A percentile compares a stretch with the other conserved stretches of the same genome.
Conservation (phyloP, 2,329 filamentous ascomycete genomes). For the Sarocladium kiliense region DNA sequence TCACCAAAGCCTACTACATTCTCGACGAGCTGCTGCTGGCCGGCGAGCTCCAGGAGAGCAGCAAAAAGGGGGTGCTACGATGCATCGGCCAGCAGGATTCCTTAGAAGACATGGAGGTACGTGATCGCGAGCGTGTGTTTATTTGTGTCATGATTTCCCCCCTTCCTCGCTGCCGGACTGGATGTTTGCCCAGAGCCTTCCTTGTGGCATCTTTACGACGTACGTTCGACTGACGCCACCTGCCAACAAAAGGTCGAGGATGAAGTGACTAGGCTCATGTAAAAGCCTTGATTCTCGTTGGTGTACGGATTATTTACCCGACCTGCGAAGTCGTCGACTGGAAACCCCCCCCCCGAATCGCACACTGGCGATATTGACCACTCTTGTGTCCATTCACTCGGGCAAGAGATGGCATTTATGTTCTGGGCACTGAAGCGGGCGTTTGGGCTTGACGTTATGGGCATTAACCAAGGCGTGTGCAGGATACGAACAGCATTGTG, state of each 20-base stretch:
- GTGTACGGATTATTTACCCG: neutral
- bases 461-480: constrained; percentile 14
- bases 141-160: neutral
- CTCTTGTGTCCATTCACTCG: neutral
- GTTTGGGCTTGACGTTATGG: constrained; percentile 9
- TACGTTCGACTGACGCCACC: constrained; percentile 12
- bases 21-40: constrained; percentile 92
- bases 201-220: neutral
- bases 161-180: neutral
- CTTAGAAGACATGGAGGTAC: constrained; percentile 98
- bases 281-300: constrained; percentile 22
- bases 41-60: constrained; percentile 96
- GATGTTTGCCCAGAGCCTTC: neutral
- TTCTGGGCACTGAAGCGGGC: constrained; percentile 4
- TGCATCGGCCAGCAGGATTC: constrained; percentile 98
- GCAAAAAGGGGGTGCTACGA: constrained; percentile 96
- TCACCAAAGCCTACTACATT: constrained; percentile 99
- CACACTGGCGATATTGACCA: neutral
- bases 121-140: constrained; percentile 30
- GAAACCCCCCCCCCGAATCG: neutral
- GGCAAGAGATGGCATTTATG: neutral
- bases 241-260: constrained; percentile 66
- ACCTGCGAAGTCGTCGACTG: neutral
- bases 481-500: constrained; percentile 30
- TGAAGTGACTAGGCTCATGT: constrained; percentile 88